Evolutionary conservation across 1,139 yeast species (phyloP), one percentile per base, ranked within the genome.

Genomic region (Saccharomycopsis hybrid): DNA sequence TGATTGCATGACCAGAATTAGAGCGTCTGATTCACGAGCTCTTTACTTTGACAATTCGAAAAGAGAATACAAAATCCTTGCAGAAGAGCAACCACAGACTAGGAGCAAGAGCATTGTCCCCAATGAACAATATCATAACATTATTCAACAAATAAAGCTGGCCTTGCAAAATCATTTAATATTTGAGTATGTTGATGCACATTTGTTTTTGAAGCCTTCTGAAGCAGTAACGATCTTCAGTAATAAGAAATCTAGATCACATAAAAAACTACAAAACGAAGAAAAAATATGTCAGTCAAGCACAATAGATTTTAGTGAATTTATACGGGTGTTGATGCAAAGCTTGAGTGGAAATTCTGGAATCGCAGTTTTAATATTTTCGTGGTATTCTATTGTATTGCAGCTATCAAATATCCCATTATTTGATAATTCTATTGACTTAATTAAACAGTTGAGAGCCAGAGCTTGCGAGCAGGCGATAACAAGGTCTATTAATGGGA

Each of bases 391-490:
- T 2, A 27, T 45, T 3, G 43, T 46, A 11, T 32, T 50, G 9
- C 96, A 87, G 60, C 62, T 88, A 36, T 71, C 89, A 2, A 83
- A 83, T 58, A 64, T 81, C 56, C 70, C 69, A 18, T 65, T 87
- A 7, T 85, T 84, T 57, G 62, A 62, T 38, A 65, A 70, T 11
- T 71, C 76, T 49, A 67, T 67, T 3, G 68, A 68, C 2, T 74
- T 74, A 36, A 71, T 85, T 11, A 60, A 69, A 32, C 64, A 66
- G 29, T 67, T 86, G 38, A 70, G 80, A 49, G 60, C 63, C 2
- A 62, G 78, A 0, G 62, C 85, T 2, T 82, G 88, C 60, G 80
- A 80, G 7, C 90, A 85, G 52, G 64, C 86, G 45, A 72, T 72
- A 39, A 63, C 77, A 41, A 73, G 72, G 40, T 63, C 80, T 9